A percentile compares a stretch with the other conserved stretches of the same genome.
Conservation (phyloP, 1,139 yeast genomes). For the Zygoascus hellenicus region DNA sequence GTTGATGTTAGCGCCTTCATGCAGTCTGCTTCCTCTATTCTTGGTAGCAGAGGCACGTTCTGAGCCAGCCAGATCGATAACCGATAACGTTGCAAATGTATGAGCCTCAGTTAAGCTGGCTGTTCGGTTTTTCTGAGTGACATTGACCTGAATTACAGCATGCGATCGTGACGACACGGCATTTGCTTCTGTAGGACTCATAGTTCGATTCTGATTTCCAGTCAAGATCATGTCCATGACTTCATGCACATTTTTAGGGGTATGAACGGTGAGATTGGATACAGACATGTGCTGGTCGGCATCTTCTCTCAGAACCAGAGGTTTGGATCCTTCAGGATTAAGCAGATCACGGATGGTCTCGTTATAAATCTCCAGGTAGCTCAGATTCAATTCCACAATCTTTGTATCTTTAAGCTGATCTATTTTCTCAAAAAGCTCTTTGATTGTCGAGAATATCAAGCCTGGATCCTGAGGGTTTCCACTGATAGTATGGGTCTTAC, state of each 20-base stretch:
- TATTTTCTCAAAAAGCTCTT: conserved; percentile 62
- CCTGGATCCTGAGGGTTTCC: conserved; percentile 77
- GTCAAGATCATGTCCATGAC: conserved; percentile 70
- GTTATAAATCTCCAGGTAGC: conserved; percentile 84
- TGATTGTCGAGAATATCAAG: conserved; percentile 70
- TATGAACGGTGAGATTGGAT: conserved; percentile 62
- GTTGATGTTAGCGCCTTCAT: conserved; percentile 92
- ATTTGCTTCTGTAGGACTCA: conserved; percentile 87
- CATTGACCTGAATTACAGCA: conserved; percentile 80
- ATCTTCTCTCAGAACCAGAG: conserved; percentile 65
- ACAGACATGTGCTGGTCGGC: conserved; percentile 62
- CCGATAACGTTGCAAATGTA: conserved; percentile 71
- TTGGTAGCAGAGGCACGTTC: conserved; percentile 89
- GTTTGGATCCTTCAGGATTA: conserved; percentile 34
- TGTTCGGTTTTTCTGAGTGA: conserved; percentile 55
- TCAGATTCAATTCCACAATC: conserved; percentile 54
- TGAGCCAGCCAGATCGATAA: conserved; percentile 91
- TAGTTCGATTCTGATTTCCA: conserved; percentile 74
- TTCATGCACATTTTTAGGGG: conserved; percentile 57
- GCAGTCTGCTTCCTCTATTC: conserved; percentile 70
- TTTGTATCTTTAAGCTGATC: conserved; percentile 51
- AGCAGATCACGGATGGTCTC: conserved; percentile 80
- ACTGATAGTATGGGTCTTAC: conserved; percentile 89
- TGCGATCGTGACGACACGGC: conserved; percentile 88
- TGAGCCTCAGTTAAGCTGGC: conserved; percentile 64